These are phyloP conservation scores for Boechera divaricarpa DNA, from an alignment of 345 rosid species.

Conservation along the genomic window DNA sequence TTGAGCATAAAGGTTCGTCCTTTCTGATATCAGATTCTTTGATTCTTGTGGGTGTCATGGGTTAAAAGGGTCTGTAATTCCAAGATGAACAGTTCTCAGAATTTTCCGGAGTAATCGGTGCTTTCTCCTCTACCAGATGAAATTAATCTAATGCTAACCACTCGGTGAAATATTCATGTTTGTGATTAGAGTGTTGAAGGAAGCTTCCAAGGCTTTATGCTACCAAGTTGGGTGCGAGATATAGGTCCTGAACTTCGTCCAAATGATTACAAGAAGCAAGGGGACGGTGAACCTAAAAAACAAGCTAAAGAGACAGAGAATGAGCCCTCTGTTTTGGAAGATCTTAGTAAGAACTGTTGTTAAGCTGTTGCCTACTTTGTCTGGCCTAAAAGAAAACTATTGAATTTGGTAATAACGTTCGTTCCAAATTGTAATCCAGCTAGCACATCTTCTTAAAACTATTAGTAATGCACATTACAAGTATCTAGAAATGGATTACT, in stretches of 20 bases:
- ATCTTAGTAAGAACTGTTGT: constrained; percentile 65
- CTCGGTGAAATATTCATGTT: constrained; percentile 4
- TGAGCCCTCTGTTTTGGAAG: constrained; percentile 80
- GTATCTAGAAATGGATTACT: background rate
- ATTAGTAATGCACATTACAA: constrained; percentile 10
- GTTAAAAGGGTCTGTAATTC: background rate
- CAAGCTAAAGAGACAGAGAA: constrained; percentile 46
- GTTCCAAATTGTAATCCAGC: background rate
- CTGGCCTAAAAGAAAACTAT: background rate
- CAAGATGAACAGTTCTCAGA: background rate
- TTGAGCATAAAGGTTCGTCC: constrained; percentile 2
- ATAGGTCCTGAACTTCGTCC: constrained; percentile 97
- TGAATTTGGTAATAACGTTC: background rate
- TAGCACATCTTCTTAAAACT: background rate
- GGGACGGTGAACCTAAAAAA: constrained; percentile 53
- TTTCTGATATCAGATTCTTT: background rate
- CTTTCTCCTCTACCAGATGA: background rate
- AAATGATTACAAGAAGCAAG: constrained; percentile 69
- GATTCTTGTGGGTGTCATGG: background rate
- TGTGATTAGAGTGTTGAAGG: constrained; percentile 70
- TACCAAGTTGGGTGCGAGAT: constrained; percentile 92
- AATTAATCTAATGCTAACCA: background rate
- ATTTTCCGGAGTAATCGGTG: background rate
- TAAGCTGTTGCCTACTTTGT: background rate
- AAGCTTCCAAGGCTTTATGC: constrained; percentile 93